phyloP scores from a whole-genome alignment of 2,329 filamentous ascomycete genomes.

The Paecilomyces niveus region DNA sequence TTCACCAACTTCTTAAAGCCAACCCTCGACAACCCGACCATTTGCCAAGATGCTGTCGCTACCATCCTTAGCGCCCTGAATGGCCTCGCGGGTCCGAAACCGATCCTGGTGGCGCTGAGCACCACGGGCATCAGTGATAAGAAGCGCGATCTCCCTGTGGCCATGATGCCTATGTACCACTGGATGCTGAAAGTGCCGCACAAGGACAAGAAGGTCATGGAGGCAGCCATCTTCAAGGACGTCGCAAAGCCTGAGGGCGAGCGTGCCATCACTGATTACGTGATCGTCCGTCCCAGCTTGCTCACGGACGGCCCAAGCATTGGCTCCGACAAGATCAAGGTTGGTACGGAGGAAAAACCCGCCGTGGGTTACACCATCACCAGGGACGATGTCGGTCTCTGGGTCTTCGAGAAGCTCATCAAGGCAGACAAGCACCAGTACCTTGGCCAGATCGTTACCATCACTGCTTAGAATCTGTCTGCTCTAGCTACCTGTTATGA shows the following conservation, averaged over 20 bases:
- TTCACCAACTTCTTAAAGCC: conserved; percentile 17
- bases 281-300: conserved; percentile 20
- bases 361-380: conserved; percentile 19
- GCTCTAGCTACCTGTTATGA: background rate
- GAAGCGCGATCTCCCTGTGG: conserved; percentile 22
- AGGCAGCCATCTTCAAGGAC: conserved; percentile 10
- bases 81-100: conserved; percentile 5
- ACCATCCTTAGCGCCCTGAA: conserved; percentile 17
- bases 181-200: conserved; percentile 19
- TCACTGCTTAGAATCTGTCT: background rate
- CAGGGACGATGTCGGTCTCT: conserved; percentile 22
- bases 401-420: conserved; percentile 18
- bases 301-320: conserved; percentile 15
- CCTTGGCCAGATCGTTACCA: background rate
- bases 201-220: conserved; percentile 14
- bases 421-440: background rate
- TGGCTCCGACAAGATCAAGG: conserved; percentile 15
- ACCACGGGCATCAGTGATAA: conserved; percentile 25
- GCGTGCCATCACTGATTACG: conserved; percentile 11
- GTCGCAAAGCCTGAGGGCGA: conserved; percentile 13
- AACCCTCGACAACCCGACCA: conserved; percentile 25
- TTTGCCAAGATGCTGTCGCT: conserved; percentile 25
- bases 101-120: conserved; percentile 22
- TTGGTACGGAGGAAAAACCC: conserved; percentile 18
- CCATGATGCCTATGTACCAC: conserved; percentile 18